Evolutionary conservation across 306 rosid species (phyloP).

Genomic region (Gynostemma pentaphyllum): DNA sequence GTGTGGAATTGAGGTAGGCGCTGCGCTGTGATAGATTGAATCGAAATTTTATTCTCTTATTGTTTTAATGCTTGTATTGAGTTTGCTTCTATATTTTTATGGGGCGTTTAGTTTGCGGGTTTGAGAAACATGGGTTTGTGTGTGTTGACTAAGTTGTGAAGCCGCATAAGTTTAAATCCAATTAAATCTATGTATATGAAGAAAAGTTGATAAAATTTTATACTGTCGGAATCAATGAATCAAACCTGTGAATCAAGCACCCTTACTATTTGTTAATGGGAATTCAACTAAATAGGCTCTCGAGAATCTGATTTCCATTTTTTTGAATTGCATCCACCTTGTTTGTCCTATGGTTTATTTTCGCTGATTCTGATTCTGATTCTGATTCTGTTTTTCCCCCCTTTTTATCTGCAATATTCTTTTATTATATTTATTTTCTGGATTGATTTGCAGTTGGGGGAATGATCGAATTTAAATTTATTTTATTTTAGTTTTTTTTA

Average conservation of each 20-base stretch:
- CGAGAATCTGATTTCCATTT: neutral
- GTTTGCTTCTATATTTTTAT: neutral
- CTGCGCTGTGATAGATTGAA: neutral
- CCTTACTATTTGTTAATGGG: neutral
- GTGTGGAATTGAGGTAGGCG: neutral
- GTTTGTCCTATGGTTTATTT: neutral
- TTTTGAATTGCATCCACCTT: neutral
- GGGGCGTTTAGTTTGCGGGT: too few species aligned
- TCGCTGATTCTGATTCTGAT: neutral
- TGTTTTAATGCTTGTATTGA: neutral
- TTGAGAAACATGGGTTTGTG: too few species aligned
- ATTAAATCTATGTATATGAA: too few species aligned
- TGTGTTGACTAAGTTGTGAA: too few species aligned
- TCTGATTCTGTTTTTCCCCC: too few species aligned
- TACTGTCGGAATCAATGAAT: too few species aligned
- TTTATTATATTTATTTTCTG: neutral
- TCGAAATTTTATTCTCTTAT: neutral
- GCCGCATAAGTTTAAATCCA: too few species aligned
- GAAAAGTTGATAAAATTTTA: too few species aligned
- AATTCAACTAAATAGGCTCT: neutral
- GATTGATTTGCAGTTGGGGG: neutral
- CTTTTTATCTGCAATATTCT: neutral
- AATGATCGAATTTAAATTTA: neutral
- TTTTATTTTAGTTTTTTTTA: neutral
- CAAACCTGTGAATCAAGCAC: too few species aligned